These are phyloP conservation scores for Pterocarpus santalinus DNA, from an alignment of 306 rosid species.

Conservation along the genomic window DNA sequence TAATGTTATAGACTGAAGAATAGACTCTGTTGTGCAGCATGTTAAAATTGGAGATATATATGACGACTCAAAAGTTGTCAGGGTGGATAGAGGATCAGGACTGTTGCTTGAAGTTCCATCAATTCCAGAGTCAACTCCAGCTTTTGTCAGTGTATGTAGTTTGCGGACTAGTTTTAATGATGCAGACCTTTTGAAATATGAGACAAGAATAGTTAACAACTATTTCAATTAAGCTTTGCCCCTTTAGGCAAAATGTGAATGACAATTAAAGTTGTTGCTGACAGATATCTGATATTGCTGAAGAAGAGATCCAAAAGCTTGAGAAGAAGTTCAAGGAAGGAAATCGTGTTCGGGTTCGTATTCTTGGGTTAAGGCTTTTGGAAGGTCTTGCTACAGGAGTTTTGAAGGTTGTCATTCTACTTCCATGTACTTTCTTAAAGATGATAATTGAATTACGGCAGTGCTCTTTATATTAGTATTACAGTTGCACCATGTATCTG, in stretches of 20 bases:
- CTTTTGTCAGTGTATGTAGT: conserved; percentile 79
- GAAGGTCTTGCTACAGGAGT: conserved; percentile 95
- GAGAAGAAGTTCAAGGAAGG: conserved; percentile 94
- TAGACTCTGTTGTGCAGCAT: conserved; percentile 57
- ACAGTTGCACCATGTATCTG: background rate
- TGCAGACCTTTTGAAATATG: conserved; percentile 14
- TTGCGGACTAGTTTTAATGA: conserved; percentile 28
- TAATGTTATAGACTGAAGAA: conserved; percentile 31
- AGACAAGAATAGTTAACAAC: conserved; percentile 35
- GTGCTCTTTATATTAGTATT: conserved; percentile 12
- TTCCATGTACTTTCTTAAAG: conserved; percentile 1
- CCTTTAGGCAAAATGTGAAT: conserved; percentile 25
- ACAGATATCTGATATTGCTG: conserved; percentile 87
- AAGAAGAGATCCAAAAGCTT: conserved; percentile 73
- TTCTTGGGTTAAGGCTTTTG: conserved; percentile 87
- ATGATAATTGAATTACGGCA: conserved; percentile 24
- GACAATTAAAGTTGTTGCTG: conserved; percentile 38
- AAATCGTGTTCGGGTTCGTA: conserved; percentile 77
- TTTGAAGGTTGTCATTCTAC: conserved; percentile 70
- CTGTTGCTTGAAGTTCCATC: conserved; percentile 86
- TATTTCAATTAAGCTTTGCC: background rate
- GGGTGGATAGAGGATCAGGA: conserved; percentile 86
- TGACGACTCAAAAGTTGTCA: conserved; percentile 79
- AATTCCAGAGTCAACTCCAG: conserved; percentile 76
- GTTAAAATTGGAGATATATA: conserved; percentile 88